Conservation (phyloP, 441 rosid genomes). For the Syzygium malaccense region DNA sequence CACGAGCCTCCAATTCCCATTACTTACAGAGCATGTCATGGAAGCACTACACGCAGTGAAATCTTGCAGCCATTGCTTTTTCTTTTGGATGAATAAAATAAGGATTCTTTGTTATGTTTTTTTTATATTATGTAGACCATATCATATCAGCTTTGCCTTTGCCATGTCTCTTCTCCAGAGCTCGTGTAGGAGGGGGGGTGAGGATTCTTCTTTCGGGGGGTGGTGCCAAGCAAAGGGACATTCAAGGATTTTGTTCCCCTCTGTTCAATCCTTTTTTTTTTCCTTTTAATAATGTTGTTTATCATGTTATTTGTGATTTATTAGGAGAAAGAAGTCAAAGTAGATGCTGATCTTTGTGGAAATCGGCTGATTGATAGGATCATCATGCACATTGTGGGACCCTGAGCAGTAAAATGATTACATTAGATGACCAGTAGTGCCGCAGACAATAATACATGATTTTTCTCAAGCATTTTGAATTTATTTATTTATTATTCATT, state of each 20-base stretch:
- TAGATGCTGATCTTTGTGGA: neutral
- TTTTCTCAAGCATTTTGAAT: neutral
- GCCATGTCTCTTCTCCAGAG: neutral
- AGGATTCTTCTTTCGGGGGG: neutral
- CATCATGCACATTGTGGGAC: neutral
- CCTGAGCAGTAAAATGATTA: neutral
- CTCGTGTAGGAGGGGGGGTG: neutral
- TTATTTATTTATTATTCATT: neutral
- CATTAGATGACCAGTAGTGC: neutral
- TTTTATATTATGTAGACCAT: neutral
- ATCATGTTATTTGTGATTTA: neutral
- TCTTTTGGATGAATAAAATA: neutral
- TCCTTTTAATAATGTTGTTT: neutral
- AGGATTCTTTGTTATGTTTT: neutral
- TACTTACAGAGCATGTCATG: neutral
- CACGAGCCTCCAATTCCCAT: neutral
- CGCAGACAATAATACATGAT: neutral
- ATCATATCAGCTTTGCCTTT: neutral
- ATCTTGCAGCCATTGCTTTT: neutral
- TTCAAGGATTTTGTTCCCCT: neutral
- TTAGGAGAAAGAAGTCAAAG: neutral
- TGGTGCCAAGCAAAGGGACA: neutral
- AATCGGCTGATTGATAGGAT: neutral
- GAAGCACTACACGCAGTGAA: neutral
- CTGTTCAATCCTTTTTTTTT: neutral